Conservation (phyloP, 805 yeast species). For the Candida morakotiae region DNA sequence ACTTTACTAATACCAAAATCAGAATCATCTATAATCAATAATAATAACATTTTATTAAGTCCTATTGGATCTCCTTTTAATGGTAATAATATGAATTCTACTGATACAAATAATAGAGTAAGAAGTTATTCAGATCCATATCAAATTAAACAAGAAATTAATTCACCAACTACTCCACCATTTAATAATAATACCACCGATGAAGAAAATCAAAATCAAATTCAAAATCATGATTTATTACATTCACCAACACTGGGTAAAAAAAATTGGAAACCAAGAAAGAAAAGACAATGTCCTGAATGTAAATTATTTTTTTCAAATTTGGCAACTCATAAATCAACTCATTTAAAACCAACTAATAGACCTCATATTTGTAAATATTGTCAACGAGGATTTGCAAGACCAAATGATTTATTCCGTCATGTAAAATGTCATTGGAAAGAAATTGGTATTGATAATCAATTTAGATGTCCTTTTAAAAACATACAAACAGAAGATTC, state of each 20-base stretch:
- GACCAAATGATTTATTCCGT: conserved; percentile 81
- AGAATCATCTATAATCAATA: background rate
- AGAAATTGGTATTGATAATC: conserved; percentile 62
- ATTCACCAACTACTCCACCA: conserved; percentile 3
- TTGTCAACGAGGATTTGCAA: conserved; percentile 81
- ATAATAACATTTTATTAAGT: conserved; percentile 7
- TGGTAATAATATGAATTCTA: conserved; percentile 2
- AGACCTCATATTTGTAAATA: conserved; percentile 76
- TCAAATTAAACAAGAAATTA: conserved; percentile 6
- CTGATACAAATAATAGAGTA: conserved; percentile 6
- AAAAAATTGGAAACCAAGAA: conserved; percentile 43
- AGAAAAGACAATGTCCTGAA: conserved; percentile 69
- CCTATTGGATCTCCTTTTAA: conserved; percentile 16
- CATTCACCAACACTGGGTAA: conserved; percentile 9
- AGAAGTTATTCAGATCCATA: conserved; percentile 15
- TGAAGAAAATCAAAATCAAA: too few relatives aligned
- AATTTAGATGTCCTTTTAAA: conserved; percentile 78
- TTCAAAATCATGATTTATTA: background rate
- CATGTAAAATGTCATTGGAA: conserved; percentile 86
- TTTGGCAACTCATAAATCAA: conserved; percentile 77
- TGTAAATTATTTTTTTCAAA: conserved; percentile 70
- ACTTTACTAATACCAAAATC: conserved; percentile 6
- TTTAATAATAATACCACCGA: background rate
- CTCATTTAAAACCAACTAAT: conserved; percentile 66
- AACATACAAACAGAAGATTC: conserved; percentile 17